phyloP scores from a whole-genome alignment of 306 rosid species.

The Dalbergia oliveri region DNA sequence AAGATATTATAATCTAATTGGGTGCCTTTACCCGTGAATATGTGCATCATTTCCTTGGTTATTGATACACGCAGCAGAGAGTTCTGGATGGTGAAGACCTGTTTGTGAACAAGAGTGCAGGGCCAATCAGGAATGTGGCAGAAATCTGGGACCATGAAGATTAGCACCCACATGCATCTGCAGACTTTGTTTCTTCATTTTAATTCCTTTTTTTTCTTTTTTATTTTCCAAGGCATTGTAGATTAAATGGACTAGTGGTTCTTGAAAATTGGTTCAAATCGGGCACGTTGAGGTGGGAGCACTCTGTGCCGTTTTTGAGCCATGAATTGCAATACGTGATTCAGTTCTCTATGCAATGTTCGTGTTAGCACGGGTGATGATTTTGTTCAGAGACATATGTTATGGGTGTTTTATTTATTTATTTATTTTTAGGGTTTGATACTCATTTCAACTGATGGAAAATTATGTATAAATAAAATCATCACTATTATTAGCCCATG shows the following conservation, averaged over 20 bases:
- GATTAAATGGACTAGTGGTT: conserved; percentile 33
- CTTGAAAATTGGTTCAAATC: conserved; percentile 25
- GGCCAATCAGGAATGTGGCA: conserved; percentile 52
- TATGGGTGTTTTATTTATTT: too few relatives aligned
- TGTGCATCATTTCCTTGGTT: conserved; percentile 3
- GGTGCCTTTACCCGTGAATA: neutral
- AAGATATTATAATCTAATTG: neutral
- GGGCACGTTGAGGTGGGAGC: conserved; percentile 19
- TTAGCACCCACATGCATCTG: conserved; percentile 41
- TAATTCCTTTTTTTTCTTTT: neutral
- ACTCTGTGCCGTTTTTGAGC: conserved; percentile 13
- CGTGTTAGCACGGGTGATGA: neutral
- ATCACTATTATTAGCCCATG: too few relatives aligned
- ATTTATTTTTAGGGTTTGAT: too few relatives aligned
- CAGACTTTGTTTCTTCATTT: neutral
- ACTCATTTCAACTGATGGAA: too few relatives aligned
- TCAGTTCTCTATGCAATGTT: neutral
- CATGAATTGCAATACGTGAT: neutral
- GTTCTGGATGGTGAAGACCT: conserved; percentile 57
- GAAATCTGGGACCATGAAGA: conserved; percentile 61
- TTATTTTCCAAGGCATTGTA: neutral
- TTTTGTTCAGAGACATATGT: neutral
- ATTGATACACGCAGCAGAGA: conserved; percentile 47
- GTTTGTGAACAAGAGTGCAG: conserved; percentile 54
- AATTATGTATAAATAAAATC: too few relatives aligned